Base-by-base conservation (phyloP, 2,329 filamentous ascomycete species). In the Tothia fuscella region DNA sequence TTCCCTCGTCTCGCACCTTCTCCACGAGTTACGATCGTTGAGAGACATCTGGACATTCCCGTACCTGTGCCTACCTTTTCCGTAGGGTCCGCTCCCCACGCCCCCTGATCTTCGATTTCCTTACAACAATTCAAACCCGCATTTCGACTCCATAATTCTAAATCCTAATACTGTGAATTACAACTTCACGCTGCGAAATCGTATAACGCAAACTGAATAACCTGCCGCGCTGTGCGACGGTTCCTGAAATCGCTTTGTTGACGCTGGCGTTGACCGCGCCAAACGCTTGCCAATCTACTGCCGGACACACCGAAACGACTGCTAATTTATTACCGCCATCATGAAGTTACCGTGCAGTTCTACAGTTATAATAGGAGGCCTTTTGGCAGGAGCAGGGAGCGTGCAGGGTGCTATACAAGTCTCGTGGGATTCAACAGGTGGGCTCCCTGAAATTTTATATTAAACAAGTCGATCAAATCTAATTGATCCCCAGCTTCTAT, bases 401-500 rank as follows among this genome's bases (percentile, higher is more conserved):
- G 36, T 30, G 21, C 24, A 40, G 12, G 42, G 35, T 21, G 42
- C 42, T 7, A 44, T 44, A 10, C 39, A 12, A 10, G 12, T 12
- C 32, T 19, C 17, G 12, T 21, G 19, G 13, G 22, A 37, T 19
- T 16, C 10, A 19, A 21, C 12, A 25, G 35, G 10, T 38, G 6
- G 17, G 9, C 20, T 26, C 10, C n/a, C n/a, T n/a, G n/a, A n/a
- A n/a, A n/a, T n/a, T n/a, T n/a, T n/a, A n/a, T n/a, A n/a, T n/a
- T n/a, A n/a, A n/a, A n/a, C n/a, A n/a, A n/a, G n/a, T n/a, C n/a
- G 12, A 9, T 38, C 20, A 14, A 16, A 16, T 19, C 42, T 44
- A 34, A 44, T 29, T 24, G n/a, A 16, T n/a, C 22, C n/a, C 12
- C 50, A 81, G 78, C 62, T 25, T 82, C 77, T 0, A 70, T 84